Evolutionary conservation across 1,284 basidiomycete species (phyloP), one percentile per base, ranked within the genome.

Genomic region (Cystobasidiaceae sp.): DNA sequence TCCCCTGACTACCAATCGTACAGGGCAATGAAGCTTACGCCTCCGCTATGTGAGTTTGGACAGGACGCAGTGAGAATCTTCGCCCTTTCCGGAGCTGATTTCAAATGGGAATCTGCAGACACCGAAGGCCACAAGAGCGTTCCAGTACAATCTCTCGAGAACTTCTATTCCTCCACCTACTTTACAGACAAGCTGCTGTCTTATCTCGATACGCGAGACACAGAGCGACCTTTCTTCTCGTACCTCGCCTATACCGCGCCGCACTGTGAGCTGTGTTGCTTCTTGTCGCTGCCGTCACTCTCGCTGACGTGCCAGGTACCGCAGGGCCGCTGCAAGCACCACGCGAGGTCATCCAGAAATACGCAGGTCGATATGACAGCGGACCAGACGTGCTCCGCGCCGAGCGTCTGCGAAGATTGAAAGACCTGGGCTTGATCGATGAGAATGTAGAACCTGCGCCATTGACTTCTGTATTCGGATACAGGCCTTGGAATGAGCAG

Each of bases 401-500:
- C 5, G 21, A 66, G 3, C 75, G 74, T 33, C 54, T 77, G 27
- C 21, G 67, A 11, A 62, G 64, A 27, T 54, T 75, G 9, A 56
- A 67, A 19, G 58, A 70, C 25, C 17, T 54, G n/a, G 71, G 71
- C 6, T 25, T 72, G 17, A 45, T 71, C 15, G 28, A 44, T 34
- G 23, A 32, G 30, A n/a, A 45, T 37, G 45, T 70, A 11, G 61
- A 45, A 21, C 44, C 69, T 15, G 56, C 56, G 15, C 49, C 48
- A 1, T n/a, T 46, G 6, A 48, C 52, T 4, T 27, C 56, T 37
- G 37, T 33, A 1, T 56, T 43, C 25, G 54, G 54, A 6, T 32
- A 28, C 5, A 56, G 44, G 21, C 44, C 43, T 9, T 76, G 75
- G 75, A 66, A 68, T 3, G 67, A 72, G 19, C 33, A 74, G 41